These are phyloP conservation scores for Stagonosporopsis vannaccii DNA, from an alignment of 2,329 filamentous ascomycete species.

Conservation along the genomic window DNA sequence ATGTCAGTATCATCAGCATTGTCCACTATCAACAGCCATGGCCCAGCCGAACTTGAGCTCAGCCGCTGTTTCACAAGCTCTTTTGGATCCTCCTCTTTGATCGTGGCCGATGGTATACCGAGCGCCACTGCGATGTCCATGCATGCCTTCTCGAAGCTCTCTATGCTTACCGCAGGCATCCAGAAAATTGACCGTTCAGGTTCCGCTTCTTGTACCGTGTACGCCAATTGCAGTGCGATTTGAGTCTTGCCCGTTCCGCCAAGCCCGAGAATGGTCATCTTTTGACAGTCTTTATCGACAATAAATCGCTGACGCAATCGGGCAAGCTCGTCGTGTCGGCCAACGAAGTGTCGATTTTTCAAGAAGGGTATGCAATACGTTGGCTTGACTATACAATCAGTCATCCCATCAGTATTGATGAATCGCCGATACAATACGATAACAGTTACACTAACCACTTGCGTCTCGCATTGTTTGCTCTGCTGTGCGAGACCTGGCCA, in stretches of 20 bases:
- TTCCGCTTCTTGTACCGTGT: slow-evolving; percentile 25
- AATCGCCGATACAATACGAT: not conserved
- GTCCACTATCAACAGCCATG: slow-evolving; percentile 34
- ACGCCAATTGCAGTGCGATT: slow-evolving; percentile 41
- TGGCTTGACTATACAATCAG: not conserved
- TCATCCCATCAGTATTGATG: not conserved
- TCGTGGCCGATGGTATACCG: slow-evolving; percentile 13
- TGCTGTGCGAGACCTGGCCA: slow-evolving; percentile 10
- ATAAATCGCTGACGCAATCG: slow-evolving; percentile 34
- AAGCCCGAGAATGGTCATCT: slow-evolving; percentile 38
- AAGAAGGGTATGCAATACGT: slow-evolving; percentile 33
- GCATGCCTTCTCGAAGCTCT: slow-evolving; percentile 31
- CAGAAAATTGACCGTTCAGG: slow-evolving; percentile 30
- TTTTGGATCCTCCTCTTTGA: slow-evolving; percentile 24
- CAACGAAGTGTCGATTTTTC: slow-evolving; percentile 37
- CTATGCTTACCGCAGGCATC: slow-evolving; percentile 30
- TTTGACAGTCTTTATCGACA: slow-evolving; percentile 28
- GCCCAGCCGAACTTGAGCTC: slow-evolving; percentile 22
- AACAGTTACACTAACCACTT: not conserved
- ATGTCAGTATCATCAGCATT: slow-evolving; percentile 31
- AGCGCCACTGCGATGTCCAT: slow-evolving; percentile 18
- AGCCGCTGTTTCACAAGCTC: slow-evolving; percentile 30
- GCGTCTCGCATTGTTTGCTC: not conserved
- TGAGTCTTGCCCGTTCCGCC: slow-evolving; percentile 45
- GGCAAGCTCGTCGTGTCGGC: slow-evolving; percentile 33